Conservation (phyloP, 306 rosid genomes). For the Gastrolobium villosum region DNA sequence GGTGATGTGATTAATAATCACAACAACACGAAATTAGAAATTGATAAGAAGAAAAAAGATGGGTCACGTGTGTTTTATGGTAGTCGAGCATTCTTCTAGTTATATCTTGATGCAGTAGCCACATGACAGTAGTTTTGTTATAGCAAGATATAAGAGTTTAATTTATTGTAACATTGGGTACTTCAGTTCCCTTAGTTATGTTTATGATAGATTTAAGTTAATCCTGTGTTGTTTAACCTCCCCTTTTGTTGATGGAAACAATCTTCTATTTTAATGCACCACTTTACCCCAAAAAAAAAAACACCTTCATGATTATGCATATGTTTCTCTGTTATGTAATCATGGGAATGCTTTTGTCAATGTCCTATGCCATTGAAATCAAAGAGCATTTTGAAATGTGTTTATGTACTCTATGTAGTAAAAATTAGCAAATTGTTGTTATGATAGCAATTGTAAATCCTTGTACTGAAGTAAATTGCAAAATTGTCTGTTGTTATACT, state of each 20-base stretch:
- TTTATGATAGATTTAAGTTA: constrained; percentile 29
- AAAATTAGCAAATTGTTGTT: constrained; percentile 3
- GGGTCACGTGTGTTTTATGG: constrained; percentile 85
- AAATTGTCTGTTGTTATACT: not conserved
- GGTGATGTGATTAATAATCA: constrained; percentile 61
- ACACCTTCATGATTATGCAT: not conserved
- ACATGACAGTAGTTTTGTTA: constrained; percentile 30
- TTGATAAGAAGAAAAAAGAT: constrained; percentile 70
- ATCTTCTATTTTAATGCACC: not conserved
- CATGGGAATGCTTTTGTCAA: constrained; percentile 40
- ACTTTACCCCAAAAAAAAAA: not conserved
- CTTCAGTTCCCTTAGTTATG: constrained; percentile 37
- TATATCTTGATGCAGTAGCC: constrained; percentile 39
- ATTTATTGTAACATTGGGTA: constrained; percentile 36
- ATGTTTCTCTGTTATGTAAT: constrained; percentile 29
- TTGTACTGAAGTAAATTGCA: constrained; percentile 44
- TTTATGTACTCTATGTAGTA: not conserved
- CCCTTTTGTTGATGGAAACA: constrained; percentile 17
- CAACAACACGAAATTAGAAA: constrained; percentile 55
- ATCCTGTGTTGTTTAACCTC: constrained; percentile 31
- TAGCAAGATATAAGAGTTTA: constrained; percentile 23
- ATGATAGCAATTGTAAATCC: constrained; percentile 9
- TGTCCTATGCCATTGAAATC: constrained; percentile 36
- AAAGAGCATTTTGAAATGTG: constrained; percentile 2
- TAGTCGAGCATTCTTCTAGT: constrained; percentile 86